Percentiles rank a stretch among this genome's conserved stretches.
These are phyloP conservation scores for Trichoderma sp. DNA, from an alignment of 2,329 filamentous ascomycete species.

Conservation along the genomic window DNA sequence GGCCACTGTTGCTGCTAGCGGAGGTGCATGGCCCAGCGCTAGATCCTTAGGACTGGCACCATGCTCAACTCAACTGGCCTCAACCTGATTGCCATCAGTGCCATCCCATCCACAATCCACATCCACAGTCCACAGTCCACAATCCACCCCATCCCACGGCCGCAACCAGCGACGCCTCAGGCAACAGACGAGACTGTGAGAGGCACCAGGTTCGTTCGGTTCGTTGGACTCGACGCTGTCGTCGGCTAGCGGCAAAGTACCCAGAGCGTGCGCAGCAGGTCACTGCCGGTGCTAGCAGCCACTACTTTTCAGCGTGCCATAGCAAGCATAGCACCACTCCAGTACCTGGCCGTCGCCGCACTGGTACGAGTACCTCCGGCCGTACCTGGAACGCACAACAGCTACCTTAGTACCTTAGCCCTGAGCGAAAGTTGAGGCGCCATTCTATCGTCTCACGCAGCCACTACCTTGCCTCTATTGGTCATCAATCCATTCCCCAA, in stretches of 20 bases:
- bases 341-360: not conserved
- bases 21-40: not conserved
- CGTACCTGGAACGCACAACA: slow-evolving; percentile 5
- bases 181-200: not conserved
- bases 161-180: slow-evolving; percentile 21
- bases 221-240: not conserved
- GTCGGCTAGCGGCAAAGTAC: slow-evolving; percentile 4
- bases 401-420: not conserved
- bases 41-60: not conserved
- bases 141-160: not conserved
- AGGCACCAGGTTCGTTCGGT: not conserved
- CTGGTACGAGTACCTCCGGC: not conserved
- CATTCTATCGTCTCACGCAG: not conserved
- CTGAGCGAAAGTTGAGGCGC: not conserved
- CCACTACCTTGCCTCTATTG: not conserved
- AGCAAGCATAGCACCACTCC: not conserved
- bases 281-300: not conserved
- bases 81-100: not conserved
- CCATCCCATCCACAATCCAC: not conserved
- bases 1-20: slow-evolving; percentile 15
- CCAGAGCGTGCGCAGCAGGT: not conserved
- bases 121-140: not conserved
- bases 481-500: slow-evolving; percentile 7
- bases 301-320: not conserved
- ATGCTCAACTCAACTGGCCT: not conserved